Evolutionary conservation across 306 rosid species (phyloP), one percentile per base, ranked within the genome.

Genomic region (Cicer chorassanicum): DNA sequence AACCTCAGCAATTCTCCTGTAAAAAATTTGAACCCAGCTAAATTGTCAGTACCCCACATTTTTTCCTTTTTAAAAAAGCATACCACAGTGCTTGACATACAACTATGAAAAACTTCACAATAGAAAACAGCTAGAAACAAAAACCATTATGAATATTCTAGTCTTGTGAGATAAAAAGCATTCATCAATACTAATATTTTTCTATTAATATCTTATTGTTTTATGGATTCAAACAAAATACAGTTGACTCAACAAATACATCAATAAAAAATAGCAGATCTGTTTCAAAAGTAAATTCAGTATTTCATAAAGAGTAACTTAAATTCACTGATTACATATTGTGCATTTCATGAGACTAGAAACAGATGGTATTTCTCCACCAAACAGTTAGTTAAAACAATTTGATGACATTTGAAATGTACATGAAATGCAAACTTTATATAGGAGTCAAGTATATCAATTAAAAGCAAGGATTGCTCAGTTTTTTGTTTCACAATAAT

Each of bases 1-100:
- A 71, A 93, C 88, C 92, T 93, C 95, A 1, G 98, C 98, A 11
- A 93, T 93, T 84, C 98, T 89, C 89, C 98, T 93, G 84, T 65
- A 59, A 24, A 85, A 77, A 49, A 66, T 70, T 75, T 39, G 40
- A 79, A 49, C 8, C 68, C 81, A 80, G 2, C 29, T 15, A 46
- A 16, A 18, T 15, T 46, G 36, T 75, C 77, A 77, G 74, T 24
- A 74, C n/a, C 43, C 18, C 19, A 6, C n/a, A 42, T 41, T 9
- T 15, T 43, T 54, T 9, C 6, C 6, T 15, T 73, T 18, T 56
- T 51, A 0, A 68, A 15, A 78, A 63, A 78, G 5, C 50, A 74
- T 46, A 48, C 9, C 43, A 15, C 42, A 1, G 34, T 38, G 41
- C 5, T 9, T 55, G n/a, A 13, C 24, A 82, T 18, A 13, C 24